Percentiles rank a stretch among this genome's conserved stretches.
These are phyloP conservation scores for Fusarium sp. DNA, from an alignment of 2,329 filamentous ascomycete species.

Conservation along the genomic window DNA sequence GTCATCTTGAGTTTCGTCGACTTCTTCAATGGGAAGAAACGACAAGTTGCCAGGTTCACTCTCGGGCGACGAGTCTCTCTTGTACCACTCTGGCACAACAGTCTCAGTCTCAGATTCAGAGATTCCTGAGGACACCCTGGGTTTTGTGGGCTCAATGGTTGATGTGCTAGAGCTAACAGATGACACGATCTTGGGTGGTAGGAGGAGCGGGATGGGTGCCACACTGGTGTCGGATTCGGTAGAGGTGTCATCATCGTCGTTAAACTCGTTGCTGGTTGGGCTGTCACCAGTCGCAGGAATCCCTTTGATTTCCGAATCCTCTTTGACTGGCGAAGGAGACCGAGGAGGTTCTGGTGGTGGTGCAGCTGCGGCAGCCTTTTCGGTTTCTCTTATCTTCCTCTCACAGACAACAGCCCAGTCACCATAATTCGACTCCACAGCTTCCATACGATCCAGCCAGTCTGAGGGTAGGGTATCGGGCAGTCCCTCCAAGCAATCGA, in stretches of 20 bases:
- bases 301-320: conserved; percentile 15
- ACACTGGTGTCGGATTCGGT: conserved; percentile 27
- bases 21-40: conserved; percentile 39
- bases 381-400: conserved; percentile 76
- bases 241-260: conserved; percentile 38
- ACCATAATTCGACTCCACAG: conserved; percentile 80
- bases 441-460: conserved; percentile 91
- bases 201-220: conserved; percentile 41
- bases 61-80: conserved; percentile 21
- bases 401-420: conserved; percentile 87
- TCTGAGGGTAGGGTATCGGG: conserved; percentile 85
- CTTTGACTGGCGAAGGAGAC: conserved; percentile 44
- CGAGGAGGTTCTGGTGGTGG: conserved; percentile 30
- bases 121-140: conserved; percentile 39
- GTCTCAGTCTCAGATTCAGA: conserved; percentile 49
- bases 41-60: conserved; percentile 37
- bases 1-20: conserved; percentile 27
- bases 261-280: conserved; percentile 28
- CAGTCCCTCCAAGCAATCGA: conserved; percentile 87
- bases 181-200: conserved; percentile 35
- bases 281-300: conserved; percentile 20
- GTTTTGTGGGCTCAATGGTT: conserved; percentile 21
- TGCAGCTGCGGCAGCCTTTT: conserved; percentile 58
- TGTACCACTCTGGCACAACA: conserved; percentile 36
- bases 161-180: conserved; percentile 6